These are phyloP conservation scores for Pythium rishiriense DNA, from an alignment of 352 stramenopile genomes.

Conservation along the genomic window DNA sequence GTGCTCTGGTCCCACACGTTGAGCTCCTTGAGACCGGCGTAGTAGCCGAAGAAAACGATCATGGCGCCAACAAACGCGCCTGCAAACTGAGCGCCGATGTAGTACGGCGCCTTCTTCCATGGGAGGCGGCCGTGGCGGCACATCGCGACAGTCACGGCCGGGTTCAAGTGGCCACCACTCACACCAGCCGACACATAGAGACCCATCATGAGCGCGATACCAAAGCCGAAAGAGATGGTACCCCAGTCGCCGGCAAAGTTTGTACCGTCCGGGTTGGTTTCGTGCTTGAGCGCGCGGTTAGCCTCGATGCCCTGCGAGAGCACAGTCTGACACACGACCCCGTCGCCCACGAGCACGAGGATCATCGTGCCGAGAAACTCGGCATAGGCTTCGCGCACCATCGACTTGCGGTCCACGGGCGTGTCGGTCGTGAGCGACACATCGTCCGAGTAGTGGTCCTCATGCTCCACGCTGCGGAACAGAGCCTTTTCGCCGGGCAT, in stretches of 20 bases:
- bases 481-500: slow-evolving; percentile 38
- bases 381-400: slow-evolving; percentile 32
- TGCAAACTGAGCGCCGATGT: slow-evolving; percentile 59
- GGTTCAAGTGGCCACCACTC: slow-evolving; percentile 70
- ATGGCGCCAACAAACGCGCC: slow-evolving; percentile 67
- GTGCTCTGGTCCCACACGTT: slow-evolving; percentile 64
- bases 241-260: slow-evolving; percentile 68
- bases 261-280: slow-evolving; percentile 43
- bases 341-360: slow-evolving; percentile 34
- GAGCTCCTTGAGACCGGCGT: slow-evolving; percentile 50
- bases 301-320: slow-evolving; percentile 63
- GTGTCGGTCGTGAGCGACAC: slow-evolving; percentile 50
- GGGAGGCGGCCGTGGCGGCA: slow-evolving; percentile 54
- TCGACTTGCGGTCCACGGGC: slow-evolving; percentile 34
- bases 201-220: slow-evolving; percentile 71
- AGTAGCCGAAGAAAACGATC: slow-evolving; percentile 70
- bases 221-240: slow-evolving; percentile 69
- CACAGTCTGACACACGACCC: slow-evolving; percentile 50
- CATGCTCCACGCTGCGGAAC: slow-evolving; percentile 32
- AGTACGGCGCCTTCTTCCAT: slow-evolving; percentile 67
- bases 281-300: slow-evolving; percentile 48
- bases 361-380: slow-evolving; percentile 39
- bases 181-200: slow-evolving; percentile 68
- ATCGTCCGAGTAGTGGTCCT: slow-evolving; percentile 40
- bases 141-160: slow-evolving; percentile 69